Percentiles rank a stretch among this genome's conserved stretches.
Evolutionary conservation across 2,329 filamentous ascomycete genomes (phyloP).

Genomic region (Trematosphaeria pertusa): DNA sequence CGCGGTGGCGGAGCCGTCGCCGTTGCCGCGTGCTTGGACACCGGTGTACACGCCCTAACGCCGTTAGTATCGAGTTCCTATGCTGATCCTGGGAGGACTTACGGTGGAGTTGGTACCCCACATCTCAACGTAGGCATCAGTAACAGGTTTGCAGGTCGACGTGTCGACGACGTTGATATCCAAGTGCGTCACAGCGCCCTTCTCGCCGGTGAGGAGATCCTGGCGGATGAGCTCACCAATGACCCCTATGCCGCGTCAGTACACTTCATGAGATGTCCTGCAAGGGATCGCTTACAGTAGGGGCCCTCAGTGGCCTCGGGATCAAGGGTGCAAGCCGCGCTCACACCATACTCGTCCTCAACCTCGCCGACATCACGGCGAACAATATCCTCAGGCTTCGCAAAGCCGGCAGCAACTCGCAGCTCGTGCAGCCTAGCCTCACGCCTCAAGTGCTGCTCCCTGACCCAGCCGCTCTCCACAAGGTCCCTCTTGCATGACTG

Average conservation of each 20-base stretch:
- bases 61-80: slow-evolving; percentile 7
- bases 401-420: slow-evolving; percentile 46
- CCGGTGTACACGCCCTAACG: slow-evolving; percentile 57
- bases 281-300: slow-evolving; percentile 34
- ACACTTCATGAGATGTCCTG: neutral
- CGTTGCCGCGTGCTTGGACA: slow-evolving; percentile 47
- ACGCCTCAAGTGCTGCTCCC: slow-evolving; percentile 47
- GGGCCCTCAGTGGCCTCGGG: slow-evolving; percentile 43
- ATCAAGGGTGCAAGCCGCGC: slow-evolving; percentile 42
- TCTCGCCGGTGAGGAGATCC: slow-evolving; percentile 58
- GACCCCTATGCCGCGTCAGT: slow-evolving; percentile 42
- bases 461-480: slow-evolving; percentile 39
- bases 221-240: slow-evolving; percentile 59
- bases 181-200: slow-evolving; percentile 58
- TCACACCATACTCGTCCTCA: slow-evolving; percentile 32
- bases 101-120: slow-evolving; percentile 50
- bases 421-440: slow-evolving; percentile 47
- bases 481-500: slow-evolving; percentile 40
- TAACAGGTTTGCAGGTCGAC: slow-evolving; percentile 59
- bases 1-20: slow-evolving; percentile 36
- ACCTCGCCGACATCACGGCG: slow-evolving; percentile 36
- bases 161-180: slow-evolving; percentile 64
- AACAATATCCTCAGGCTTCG: slow-evolving; percentile 35
- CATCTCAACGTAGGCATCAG: slow-evolving; percentile 59
- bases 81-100: slow-evolving; percentile 3